A percentile compares a stretch with the other conserved stretches of the same genome.
These are phyloP conservation scores for Microcyclosporella mali DNA, from an alignment of 2,329 filamentous ascomycete species.

Conservation along the genomic window DNA sequence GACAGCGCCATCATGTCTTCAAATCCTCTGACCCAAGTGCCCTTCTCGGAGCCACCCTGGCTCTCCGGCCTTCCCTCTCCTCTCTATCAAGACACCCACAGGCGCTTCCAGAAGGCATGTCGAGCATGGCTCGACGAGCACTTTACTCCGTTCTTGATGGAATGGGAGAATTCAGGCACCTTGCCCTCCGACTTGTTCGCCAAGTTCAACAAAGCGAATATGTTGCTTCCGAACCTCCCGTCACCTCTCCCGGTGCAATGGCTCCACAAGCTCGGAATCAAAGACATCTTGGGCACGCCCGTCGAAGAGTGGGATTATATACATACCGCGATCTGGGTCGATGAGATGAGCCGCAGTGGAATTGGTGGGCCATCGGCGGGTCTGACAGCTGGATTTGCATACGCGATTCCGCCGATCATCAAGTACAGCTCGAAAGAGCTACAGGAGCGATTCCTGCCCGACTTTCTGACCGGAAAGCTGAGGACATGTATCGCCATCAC, in stretches of 20 bases:
- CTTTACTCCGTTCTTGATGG: slow-evolving; percentile 18
- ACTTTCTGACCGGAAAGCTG: slow-evolving; percentile 59
- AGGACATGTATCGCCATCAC: slow-evolving; percentile 70
- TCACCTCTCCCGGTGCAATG: slow-evolving; percentile 62
- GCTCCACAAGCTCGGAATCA: slow-evolving; percentile 59
- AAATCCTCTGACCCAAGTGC: slow-evolving; percentile 15
- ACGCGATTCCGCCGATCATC: slow-evolving; percentile 63
- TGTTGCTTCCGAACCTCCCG: slow-evolving; percentile 64
- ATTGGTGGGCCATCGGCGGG: slow-evolving; percentile 56
- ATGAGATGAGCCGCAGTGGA: slow-evolving; percentile 64
- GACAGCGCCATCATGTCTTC: slow-evolving; percentile 6
- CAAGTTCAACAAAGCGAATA: slow-evolving; percentile 58
- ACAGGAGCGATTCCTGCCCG: slow-evolving; percentile 61
- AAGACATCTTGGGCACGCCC: slow-evolving; percentile 59
- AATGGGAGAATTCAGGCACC: slow-evolving; percentile 18
- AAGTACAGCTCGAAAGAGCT: slow-evolving; percentile 58
- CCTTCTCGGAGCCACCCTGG: slow-evolving; percentile 19
- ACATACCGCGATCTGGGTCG: slow-evolving; percentile 61
- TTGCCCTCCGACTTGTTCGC: slow-evolving; percentile 54
- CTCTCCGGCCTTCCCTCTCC: slow-evolving; percentile 17
- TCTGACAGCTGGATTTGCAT: slow-evolving; percentile 63
- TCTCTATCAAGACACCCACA: slow-evolving; percentile 18
- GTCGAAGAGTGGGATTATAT: slow-evolving; percentile 69
- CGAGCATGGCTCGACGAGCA: slow-evolving; percentile 21
- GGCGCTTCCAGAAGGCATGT: slow-evolving; percentile 16